These are phyloP conservation scores for Ustilago sp. DNA, from an alignment of 1,284 basidiomycete species.

Conservation along the genomic window DNA sequence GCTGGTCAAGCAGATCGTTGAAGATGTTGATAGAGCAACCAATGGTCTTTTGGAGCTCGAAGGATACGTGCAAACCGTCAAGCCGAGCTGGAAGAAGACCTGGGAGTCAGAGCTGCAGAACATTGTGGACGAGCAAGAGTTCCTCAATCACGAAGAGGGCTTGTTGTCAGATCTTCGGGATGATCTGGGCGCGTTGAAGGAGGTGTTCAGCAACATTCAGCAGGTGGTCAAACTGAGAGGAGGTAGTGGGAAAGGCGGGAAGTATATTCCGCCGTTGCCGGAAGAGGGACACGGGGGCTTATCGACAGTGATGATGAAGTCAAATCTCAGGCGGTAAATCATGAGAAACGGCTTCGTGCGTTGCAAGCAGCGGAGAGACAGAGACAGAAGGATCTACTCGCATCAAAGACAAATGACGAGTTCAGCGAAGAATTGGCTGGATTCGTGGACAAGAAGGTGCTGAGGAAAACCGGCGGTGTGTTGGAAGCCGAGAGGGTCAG, in stretches of 20 bases:
- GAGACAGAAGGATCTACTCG: slow-evolving; percentile 59
- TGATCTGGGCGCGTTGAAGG: slow-evolving; percentile 62
- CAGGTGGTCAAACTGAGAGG: slow-evolving; percentile 67
- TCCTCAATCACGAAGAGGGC: slow-evolving; percentile 74
- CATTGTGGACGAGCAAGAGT: slow-evolving; percentile 96
- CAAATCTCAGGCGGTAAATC: slow-evolving; percentile 65
- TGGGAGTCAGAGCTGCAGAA: slow-evolving; percentile 96
- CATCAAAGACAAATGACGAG: slow-evolving; percentile 59
- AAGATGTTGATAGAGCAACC: slow-evolving; percentile 79
- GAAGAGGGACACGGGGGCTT: slow-evolving; percentile 67
- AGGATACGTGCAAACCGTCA: slow-evolving; percentile 87
- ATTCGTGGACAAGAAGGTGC: slow-evolving; percentile 66
- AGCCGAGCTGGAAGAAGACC: slow-evolving; percentile 98
- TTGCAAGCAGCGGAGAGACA: slow-evolving; percentile 65
- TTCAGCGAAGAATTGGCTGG: slow-evolving; percentile 67
- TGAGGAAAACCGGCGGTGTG: slow-evolving; percentile 66
- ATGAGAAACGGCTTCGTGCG: slow-evolving; percentile 67
- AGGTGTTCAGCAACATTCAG: slow-evolving; percentile 68
- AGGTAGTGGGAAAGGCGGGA: slow-evolving; percentile 39
- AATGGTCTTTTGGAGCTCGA: slow-evolving; percentile 82
- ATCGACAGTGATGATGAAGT: slow-evolving; percentile 68
- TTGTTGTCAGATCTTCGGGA: slow-evolving; percentile 64
- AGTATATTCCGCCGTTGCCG: slow-evolving; percentile 65
- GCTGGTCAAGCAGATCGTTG: slow-evolving; percentile 79
- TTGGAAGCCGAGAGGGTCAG: slow-evolving; percentile 65